phyloP scores from a whole-genome alignment of 352 stramenopile genomes.

The Phytophthora megakarya region DNA sequence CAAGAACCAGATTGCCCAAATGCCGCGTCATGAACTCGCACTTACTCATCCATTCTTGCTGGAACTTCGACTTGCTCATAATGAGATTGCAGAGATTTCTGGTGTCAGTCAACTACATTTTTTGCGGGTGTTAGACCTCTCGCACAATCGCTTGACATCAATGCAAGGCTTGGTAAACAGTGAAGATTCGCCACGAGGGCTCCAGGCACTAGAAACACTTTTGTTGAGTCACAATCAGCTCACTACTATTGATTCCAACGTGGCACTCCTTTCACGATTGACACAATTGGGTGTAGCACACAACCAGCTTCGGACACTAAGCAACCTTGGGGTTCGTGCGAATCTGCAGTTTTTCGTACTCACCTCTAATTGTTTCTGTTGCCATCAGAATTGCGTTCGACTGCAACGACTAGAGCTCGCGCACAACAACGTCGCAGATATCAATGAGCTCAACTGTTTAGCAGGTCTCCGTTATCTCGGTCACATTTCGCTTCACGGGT shows the following conservation, averaged over 20 bases:
- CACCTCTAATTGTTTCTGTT: conserved; percentile 2
- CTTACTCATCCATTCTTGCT: conserved; percentile 63
- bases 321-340: conserved; percentile 51
- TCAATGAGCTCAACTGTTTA: conserved; percentile 72
- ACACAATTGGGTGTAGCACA: conserved; percentile 56
- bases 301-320: conserved; percentile 55
- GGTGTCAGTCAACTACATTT: conserved; percentile 61
- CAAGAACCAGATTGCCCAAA: conserved; percentile 55
- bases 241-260: conserved; percentile 41
- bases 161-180: conserved; percentile 39
- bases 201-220: conserved; percentile 57
- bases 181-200: conserved; percentile 12
- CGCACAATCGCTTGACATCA: conserved; percentile 61
- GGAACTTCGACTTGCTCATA: conserved; percentile 67
- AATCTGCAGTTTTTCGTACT: neutral
- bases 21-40: conserved; percentile 48
- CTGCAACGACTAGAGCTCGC: conserved; percentile 64
- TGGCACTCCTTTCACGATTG: conserved; percentile 53
- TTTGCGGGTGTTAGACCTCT: conserved; percentile 70
- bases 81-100: conserved; percentile 55
- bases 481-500: conserved; percentile 47
- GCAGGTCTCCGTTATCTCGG: conserved; percentile 50
- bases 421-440: conserved; percentile 49
- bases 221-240: conserved; percentile 67
- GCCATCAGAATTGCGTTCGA: conserved; percentile 47